Base-by-base conservation (phyloP, 495 filamentous ascomycete genomes). In the Acidiella bohemica region DNA sequence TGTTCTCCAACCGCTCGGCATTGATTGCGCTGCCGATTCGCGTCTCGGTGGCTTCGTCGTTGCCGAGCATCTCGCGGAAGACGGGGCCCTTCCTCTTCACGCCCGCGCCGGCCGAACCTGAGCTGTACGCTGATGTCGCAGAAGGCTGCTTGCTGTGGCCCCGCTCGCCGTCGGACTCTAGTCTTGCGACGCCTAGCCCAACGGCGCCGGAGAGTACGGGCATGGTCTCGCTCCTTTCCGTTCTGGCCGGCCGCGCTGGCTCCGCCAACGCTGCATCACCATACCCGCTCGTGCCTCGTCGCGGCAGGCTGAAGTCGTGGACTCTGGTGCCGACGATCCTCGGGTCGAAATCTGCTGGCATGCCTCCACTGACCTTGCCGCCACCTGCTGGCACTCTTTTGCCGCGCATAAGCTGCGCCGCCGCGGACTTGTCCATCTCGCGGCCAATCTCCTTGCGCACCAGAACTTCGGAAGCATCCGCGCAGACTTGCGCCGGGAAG, bases 221-320 rank as follows among this genome's bases (percentile, higher is more conserved):
- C n/a, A 34, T 16, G 14, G 34, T 16, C 14, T 20, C 13, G 26
- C 10, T 22, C 2, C 16, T 5, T 10, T 26, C 23, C n/a, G n/a
- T n/a, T n/a, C n/a, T n/a, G n/a, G 11, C 33, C 19, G 10, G n/a
- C n/a, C 10, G 42, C 19, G 33, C 16, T 9, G 2, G 20, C 14
- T 14, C 20, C n/a, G 12, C 5, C 8, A 18, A 7, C 4, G 56
- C 57, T 41, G 49, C 33, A 43, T 64, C 41, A 56, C 60, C 41
- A 49, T 61, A 53, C 10, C 67, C 71, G 20, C 72, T 44, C 41
- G 69, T 64, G 32, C 72, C 65, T 35, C 69, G 72, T 25, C 84
- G 66, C 8, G 86, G 86, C 0, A 78, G 83, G 49, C 81, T 88
- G 47, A 95, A 95, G 57, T 95, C 86, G 59, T 95, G 86, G 6